Evolutionary conservation across 805 yeast species (phyloP), one percentile per base, ranked within the genome.

Genomic region (Starmerella khaoyaiensis): DNA sequence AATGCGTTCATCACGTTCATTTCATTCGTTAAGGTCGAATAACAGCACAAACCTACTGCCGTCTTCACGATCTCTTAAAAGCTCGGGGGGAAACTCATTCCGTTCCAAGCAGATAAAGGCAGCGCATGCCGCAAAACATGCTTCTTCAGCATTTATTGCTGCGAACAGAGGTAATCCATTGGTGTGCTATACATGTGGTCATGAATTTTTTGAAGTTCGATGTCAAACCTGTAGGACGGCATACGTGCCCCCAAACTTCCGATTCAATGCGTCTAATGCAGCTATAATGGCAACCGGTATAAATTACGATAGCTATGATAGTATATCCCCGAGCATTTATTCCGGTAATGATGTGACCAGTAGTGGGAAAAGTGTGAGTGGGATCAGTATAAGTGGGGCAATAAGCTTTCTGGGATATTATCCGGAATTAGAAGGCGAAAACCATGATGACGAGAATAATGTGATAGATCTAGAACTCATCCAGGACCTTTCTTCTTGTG

Each of bases 181-280:
- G 39, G 18, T 34, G 7, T 45, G 55, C 44, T 45, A 34, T 21
- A 43, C 47, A 4, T 51, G 55, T 21, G 45, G 48, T 7, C 33
- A 34, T 24, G 33, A 33, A 8, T 36, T 51, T 20, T 12, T 17
- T 11, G 48, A 42, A 4, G 26, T 33, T 5, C 36, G 39, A 10
- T 51, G 55, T 29, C 27, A 22, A 2, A 14, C 39, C 17, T 51
- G 55, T 34, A 45, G 41, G 10, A 51, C 55, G 2, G 29, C 41
- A 5, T 49, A 51, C 31, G 19, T 43, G 12, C 48, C 48, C 8
- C 47, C 47, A 11, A 39, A 44, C 4, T 43, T 39, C 27, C 22
- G 26, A 16, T 42, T 20, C 36, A 37, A 21, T 18, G 37, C 46
- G 5, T 18, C 36, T 5, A 19, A 25, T 24, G 46, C 38, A 2